These are phyloP conservation scores for Hypoxylon intermedium DNA, from an alignment of 495 filamentous ascomycete species.

Conservation along the genomic window DNA sequence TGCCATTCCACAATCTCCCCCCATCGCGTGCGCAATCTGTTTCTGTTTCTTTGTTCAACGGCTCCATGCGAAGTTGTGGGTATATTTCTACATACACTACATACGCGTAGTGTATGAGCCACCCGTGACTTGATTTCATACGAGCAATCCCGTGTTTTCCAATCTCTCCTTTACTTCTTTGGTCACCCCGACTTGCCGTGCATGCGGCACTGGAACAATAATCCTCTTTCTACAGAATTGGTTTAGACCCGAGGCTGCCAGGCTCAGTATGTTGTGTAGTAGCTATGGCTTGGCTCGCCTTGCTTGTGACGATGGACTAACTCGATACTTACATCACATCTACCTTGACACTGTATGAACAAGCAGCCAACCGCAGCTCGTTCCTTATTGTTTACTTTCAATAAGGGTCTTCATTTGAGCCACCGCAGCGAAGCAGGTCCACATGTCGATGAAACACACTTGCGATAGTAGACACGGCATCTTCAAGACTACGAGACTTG, in stretches of 20 bases:
- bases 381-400: conserved; percentile 1
- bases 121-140: conserved; percentile 17
- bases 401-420: conserved; percentile 4
- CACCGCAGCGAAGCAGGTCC: conserved; percentile 6
- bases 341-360: conserved; percentile 19
- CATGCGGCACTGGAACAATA: conserved; percentile 2
- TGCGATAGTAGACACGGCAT: background rate
- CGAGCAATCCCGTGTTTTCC: conserved; percentile 11
- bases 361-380: background rate
- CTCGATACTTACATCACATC: conserved; percentile 12
- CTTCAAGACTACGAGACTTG: background rate
- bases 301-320: conserved; percentile 24
- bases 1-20: conserved; percentile 11
- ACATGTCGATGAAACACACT: conserved; percentile 22
- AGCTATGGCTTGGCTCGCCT: conserved; percentile 30
- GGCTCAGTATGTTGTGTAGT: conserved; percentile 22
- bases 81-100: too few species aligned
- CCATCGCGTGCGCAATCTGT: conserved; percentile 28
- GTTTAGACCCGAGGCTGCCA: conserved; percentile 30
- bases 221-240: conserved; percentile 2
- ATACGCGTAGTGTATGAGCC: conserved; percentile 12
- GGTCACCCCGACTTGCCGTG: conserved; percentile 8
- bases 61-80: conserved; percentile 28
- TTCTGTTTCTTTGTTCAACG: conserved; percentile 18
- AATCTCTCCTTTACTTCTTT: conserved; percentile 8